A percentile compares a stretch with the other conserved stretches of the same genome.
Conservation (phyloP, 2,329 filamentous ascomycete species). For the Diaporthe aspalathi region DNA sequence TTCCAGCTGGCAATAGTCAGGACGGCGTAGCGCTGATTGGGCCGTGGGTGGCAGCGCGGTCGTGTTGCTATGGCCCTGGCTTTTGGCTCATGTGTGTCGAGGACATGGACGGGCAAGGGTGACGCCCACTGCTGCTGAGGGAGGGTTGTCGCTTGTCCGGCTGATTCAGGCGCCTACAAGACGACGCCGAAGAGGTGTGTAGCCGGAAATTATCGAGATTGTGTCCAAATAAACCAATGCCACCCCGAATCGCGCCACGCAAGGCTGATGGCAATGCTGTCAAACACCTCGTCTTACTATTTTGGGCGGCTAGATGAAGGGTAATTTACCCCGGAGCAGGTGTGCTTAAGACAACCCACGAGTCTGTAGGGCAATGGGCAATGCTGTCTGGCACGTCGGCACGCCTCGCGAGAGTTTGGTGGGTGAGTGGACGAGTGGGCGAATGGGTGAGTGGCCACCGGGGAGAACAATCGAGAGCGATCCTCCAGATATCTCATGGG, state of each 20-base stretch:
- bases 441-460: neutral
- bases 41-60: constrained; percentile 13
- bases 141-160: constrained; percentile 16
- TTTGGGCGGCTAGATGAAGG: constrained; percentile 22
- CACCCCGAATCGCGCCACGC: constrained; percentile 27
- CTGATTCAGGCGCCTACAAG: constrained; percentile 31
- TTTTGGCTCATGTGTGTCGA: constrained; percentile 19
- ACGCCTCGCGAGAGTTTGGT: constrained; percentile 5
- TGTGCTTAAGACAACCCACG: constrained; percentile 8
- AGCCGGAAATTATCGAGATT: constrained; percentile 39
- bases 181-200: constrained; percentile 21
- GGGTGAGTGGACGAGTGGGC: constrained; percentile 22
- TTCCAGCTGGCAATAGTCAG: constrained; percentile 36
- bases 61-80: constrained; percentile 14
- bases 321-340: constrained; percentile 27
- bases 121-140: constrained; percentile 1
- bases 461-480: constrained; percentile 2
- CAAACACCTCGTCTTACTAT: constrained; percentile 30
- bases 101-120: constrained; percentile 19
- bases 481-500: constrained; percentile 6
- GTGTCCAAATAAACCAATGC: constrained; percentile 32
- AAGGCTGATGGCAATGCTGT: constrained; percentile 34
- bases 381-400: constrained; percentile 8
- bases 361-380: neutral
- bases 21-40: constrained; percentile 31